Evolutionary conservation across 495 filamentous ascomycete species (phyloP).

Genomic region (Talaromyces nanjingensis): DNA sequence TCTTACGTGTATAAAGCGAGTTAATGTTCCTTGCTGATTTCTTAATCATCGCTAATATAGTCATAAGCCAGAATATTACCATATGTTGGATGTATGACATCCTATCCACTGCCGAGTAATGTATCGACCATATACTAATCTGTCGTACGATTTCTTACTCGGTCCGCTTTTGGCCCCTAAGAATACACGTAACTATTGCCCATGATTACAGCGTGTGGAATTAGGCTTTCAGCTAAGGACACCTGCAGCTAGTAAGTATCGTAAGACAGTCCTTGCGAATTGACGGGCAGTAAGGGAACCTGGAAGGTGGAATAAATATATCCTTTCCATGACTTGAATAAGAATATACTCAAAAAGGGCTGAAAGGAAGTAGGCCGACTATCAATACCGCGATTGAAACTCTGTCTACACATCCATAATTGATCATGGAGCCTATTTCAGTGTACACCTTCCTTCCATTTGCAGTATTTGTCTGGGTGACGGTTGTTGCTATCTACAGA

Average conservation of each 20-base stretch:
- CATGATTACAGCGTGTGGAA: background rate
- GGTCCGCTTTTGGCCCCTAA: background rate
- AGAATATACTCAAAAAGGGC: background rate
- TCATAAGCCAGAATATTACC: background rate
- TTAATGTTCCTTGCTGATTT: background rate
- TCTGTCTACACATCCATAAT: background rate
- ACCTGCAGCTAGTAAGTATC: background rate
- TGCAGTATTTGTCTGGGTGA: background rate
- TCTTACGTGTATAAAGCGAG: background rate
- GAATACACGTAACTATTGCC: background rate
- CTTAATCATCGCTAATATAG: background rate
- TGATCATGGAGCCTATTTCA: background rate
- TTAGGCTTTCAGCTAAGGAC: background rate
- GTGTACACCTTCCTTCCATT: background rate
- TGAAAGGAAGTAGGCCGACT: background rate
- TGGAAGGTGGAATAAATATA: background rate
- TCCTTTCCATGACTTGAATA: background rate
- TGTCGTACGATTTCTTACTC: background rate
- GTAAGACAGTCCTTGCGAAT: background rate
- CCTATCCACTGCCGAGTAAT: background rate
- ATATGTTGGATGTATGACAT: background rate
- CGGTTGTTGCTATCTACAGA: background rate
- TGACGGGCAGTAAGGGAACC: background rate
- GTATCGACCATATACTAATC: background rate
- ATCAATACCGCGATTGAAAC: background rate